Percentiles rank a stretch among this genome's conserved stretches.
Conservation (phyloP, 352 stramenopile genomes). For the Blastocystis sp. region DNA sequence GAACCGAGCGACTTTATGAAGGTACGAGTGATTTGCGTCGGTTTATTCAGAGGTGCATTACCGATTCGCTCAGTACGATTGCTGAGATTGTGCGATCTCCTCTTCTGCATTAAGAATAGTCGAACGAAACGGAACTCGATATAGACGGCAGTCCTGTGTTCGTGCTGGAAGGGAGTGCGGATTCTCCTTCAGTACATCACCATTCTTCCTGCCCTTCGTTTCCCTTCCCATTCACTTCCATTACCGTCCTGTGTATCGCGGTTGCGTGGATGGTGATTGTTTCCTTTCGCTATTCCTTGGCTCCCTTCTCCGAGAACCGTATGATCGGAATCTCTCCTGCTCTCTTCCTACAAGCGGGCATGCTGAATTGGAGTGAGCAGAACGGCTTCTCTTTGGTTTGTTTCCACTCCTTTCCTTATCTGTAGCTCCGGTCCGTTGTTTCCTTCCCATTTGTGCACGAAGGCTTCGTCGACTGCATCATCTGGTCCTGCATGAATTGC, state of each 20-base stretch:
- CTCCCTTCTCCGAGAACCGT: background rate
- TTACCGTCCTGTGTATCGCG: background rate
- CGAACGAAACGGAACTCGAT: slow-evolving; percentile 17
- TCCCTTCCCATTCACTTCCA: background rate
- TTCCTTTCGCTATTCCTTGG: background rate
- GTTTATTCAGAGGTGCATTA: slow-evolving; percentile 22
- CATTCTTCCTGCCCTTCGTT: background rate
- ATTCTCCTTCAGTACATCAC: background rate
- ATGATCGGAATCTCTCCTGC: slow-evolving; percentile 4
- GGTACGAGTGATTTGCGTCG: background rate
- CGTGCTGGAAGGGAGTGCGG: background rate
- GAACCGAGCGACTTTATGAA: slow-evolving; percentile 53
- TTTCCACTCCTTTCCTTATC: background rate
- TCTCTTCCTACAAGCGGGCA: slow-evolving; percentile 1
- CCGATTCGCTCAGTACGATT: slow-evolving; percentile 62
- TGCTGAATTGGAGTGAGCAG: slow-evolving; percentile 8
- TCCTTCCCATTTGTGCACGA: slow-evolving; percentile 11
- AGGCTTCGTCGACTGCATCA: slow-evolving; percentile 19
- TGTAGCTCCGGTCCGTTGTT: background rate
- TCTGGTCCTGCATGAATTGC: background rate
- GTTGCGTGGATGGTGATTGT: background rate
- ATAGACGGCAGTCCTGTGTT: background rate
- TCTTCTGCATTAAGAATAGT: background rate
- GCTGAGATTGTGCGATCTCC: slow-evolving; percentile 7
- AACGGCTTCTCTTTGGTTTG: background rate